A percentile compares a stretch with the other conserved stretches of the same genome.
These are phyloP conservation scores for Paramyrothecium roridum DNA, from an alignment of 2,329 filamentous ascomycete genomes.

Conservation along the genomic window DNA sequence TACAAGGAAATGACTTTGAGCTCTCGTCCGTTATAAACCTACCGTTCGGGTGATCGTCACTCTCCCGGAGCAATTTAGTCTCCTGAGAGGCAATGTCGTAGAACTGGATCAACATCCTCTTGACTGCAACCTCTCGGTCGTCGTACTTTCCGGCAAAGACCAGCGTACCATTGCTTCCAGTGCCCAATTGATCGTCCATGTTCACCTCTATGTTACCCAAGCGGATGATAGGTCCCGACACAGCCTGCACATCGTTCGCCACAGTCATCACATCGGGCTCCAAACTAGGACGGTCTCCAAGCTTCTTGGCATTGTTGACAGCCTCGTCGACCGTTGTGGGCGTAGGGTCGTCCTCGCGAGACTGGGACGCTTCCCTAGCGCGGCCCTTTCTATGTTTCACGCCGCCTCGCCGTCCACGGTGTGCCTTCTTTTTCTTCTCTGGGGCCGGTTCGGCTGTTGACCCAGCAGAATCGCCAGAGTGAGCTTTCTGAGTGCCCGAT, in stretches of 20 bases:
- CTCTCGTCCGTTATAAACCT: conserved; percentile 15
- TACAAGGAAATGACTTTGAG: background rate
- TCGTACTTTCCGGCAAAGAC: conserved; percentile 96
- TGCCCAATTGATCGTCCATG: conserved; percentile 61
- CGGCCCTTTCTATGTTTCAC: conserved; percentile 62
- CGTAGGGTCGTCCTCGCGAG: conserved; percentile 42
- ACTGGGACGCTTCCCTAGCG: conserved; percentile 49
- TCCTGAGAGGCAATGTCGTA: conserved; percentile 95
- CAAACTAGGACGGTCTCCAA: conserved; percentile 49
- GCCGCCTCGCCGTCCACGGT: conserved; percentile 70
- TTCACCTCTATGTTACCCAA: conserved; percentile 65
- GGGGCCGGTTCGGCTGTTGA: conserved; percentile 6
- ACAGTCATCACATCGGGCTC: conserved; percentile 62
- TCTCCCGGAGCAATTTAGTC: conserved; percentile 84
- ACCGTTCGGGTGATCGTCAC: conserved; percentile 90
- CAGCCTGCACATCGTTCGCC: conserved; percentile 54
- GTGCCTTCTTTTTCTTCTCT: conserved; percentile 65
- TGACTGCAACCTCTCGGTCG: conserved; percentile 88
- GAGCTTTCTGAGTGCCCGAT: background rate
- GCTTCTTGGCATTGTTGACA: conserved; percentile 55
- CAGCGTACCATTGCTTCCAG: conserved; percentile 94
- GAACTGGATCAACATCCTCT: conserved; percentile 94
- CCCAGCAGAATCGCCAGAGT: background rate
- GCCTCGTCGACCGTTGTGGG: conserved; percentile 57
- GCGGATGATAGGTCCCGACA: conserved; percentile 56